Conservation (phyloP, 768 basidiomycete genomes). For the Glaciozyma martinii region DNA sequence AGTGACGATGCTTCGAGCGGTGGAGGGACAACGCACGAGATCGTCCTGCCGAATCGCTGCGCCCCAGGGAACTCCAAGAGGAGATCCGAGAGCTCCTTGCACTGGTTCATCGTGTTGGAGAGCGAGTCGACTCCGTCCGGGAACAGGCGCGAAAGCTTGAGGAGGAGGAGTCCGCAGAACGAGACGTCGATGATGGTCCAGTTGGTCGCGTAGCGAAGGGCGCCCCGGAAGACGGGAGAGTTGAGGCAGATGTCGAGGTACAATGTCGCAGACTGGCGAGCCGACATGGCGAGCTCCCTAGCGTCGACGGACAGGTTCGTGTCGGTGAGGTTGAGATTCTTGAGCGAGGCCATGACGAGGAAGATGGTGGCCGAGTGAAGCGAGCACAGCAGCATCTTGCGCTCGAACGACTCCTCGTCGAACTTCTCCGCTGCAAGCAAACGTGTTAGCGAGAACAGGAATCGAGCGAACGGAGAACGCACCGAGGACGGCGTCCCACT, state of each 20-base stretch:
- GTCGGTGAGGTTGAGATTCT: background rate
- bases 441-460: too few species aligned
- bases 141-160: slow-evolving; percentile 92
- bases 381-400: slow-evolving; percentile 1
- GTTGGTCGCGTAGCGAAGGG: slow-evolving; percentile 85
- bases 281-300: slow-evolving; percentile 1
- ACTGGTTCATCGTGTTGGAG: slow-evolving; percentile 38
- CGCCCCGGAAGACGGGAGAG: slow-evolving; percentile 47
- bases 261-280: background rate
- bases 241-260: background rate
- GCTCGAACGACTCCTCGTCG: slow-evolving; percentile 3
- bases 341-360: slow-evolving; percentile 1
- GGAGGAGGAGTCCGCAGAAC: slow-evolving; percentile 75
- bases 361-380: background rate
- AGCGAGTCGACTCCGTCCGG: slow-evolving; percentile 42
- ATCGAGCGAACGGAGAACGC: background rate
- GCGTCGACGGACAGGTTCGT: background rate
- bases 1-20: background rate
- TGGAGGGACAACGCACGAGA: background rate
- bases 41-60: slow-evolving; percentile 3
- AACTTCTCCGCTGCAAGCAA: background rate
- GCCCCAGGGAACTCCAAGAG: background rate
- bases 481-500: slow-evolving; percentile 4
- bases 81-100: background rate
- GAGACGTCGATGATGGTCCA: slow-evolving; percentile 85